Conservation (phyloP, 129 eudicot species). For the Flaveria bidentis region DNA sequence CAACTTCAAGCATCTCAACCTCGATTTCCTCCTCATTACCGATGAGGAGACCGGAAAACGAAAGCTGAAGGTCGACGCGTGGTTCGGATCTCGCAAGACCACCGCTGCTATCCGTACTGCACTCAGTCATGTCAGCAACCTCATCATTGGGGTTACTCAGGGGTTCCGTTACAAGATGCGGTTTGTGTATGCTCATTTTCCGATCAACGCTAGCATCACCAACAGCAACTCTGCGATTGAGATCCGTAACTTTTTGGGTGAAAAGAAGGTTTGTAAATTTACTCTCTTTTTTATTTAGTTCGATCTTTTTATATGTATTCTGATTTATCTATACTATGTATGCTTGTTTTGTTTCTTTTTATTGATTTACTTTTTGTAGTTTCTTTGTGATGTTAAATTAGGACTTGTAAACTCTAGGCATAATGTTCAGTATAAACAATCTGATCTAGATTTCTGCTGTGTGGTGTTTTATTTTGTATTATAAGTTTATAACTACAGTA, state of each 20-base stretch:
- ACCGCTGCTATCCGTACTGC: constrained; percentile 46
- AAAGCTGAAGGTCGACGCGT: constrained; percentile 42
- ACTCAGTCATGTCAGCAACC: constrained; percentile 36
- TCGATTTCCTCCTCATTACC: constrained; percentile 37
- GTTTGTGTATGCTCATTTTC: constrained; percentile 44
- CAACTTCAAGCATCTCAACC: constrained; percentile 41
- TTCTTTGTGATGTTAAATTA: not conserved
- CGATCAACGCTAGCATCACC: constrained; percentile 39
- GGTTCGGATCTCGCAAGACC: constrained; percentile 45
- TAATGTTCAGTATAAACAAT: too few relatives aligned
- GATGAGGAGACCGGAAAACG: constrained; percentile 40
- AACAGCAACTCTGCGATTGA: constrained; percentile 37
- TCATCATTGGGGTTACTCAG: constrained; percentile 37
- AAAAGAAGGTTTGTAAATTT: constrained; percentile 30
- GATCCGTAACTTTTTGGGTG: constrained; percentile 45
- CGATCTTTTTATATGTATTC: not conserved
- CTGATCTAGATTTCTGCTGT: too few relatives aligned
- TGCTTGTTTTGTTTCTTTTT: not conserved
- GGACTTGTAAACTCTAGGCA: too few relatives aligned
- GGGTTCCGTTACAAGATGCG: constrained; percentile 47
- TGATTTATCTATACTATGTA: not conserved
- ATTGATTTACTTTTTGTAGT: not conserved
- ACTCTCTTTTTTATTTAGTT: not conserved
- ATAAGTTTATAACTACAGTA: not conserved
- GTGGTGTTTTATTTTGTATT: too few relatives aligned